phyloP scores from a whole-genome alignment of 2,329 filamentous ascomycete genomes.

The Zymoseptoria pseudotritici region DNA sequence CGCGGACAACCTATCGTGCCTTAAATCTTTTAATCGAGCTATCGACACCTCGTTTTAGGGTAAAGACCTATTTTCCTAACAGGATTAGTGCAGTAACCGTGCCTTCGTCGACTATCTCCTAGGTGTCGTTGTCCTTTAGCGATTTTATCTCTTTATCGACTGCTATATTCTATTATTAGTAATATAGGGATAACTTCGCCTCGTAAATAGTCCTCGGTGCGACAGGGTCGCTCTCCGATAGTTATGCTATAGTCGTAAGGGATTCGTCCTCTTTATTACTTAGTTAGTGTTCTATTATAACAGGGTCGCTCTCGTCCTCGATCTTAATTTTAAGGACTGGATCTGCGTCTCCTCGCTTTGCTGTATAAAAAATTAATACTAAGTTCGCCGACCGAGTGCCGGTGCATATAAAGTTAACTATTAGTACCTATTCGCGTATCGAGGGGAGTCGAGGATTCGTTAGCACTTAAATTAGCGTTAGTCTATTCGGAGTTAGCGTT shows the following conservation, averaged over 20 bases:
- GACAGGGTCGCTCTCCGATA: background rate
- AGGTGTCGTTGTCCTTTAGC: background rate
- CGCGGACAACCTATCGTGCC: background rate
- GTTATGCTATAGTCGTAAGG: background rate
- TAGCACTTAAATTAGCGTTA: background rate
- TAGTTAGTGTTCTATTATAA: background rate
- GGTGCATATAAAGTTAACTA: too few relatives aligned
- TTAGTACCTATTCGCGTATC: too few relatives aligned
- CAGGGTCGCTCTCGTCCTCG: too few relatives aligned
- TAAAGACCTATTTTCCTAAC: background rate
- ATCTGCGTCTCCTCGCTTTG: too few relatives aligned
- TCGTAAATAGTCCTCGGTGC: background rate
- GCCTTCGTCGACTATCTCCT: background rate
- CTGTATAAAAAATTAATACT: too few relatives aligned
- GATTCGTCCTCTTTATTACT: background rate
- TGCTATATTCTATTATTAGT: background rate
- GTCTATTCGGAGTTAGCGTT: background rate
- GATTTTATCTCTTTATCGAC: background rate
- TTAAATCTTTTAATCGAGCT: background rate
- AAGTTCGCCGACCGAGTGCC: too few relatives aligned
- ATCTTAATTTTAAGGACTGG: too few relatives aligned
- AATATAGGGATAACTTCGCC: background rate
- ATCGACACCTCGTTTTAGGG: background rate
- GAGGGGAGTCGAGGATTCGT: too few relatives aligned
- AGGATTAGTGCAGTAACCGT: background rate